Conservation (phyloP, 495 filamentous ascomycete species). For the Penicillium soppii region DNA sequence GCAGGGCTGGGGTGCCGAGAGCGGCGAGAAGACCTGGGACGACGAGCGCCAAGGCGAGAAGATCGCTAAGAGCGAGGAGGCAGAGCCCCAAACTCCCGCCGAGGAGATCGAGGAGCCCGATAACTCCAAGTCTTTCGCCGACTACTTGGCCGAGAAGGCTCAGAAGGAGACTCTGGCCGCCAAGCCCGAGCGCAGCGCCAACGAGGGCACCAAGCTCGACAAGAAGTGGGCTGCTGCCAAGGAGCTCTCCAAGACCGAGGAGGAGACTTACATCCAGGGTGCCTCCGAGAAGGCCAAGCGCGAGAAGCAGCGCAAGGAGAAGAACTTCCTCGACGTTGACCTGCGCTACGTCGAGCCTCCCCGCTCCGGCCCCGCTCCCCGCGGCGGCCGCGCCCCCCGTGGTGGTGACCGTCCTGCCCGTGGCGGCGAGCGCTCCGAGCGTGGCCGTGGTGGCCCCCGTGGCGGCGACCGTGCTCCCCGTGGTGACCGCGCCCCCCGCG, state of each 20-base stretch:
- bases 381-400: slow-evolving; percentile 50
- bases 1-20: slow-evolving; percentile 83
- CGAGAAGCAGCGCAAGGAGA: slow-evolving; percentile 87
- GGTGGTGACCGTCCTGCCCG: slow-evolving; percentile 47
- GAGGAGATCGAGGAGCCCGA: slow-evolving; percentile 69
- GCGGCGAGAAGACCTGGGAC: slow-evolving; percentile 75
- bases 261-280: slow-evolving; percentile 74
- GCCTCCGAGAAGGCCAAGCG: slow-evolving; percentile 78
- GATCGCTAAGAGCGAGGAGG: slow-evolving; percentile 80
- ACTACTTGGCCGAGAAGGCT: slow-evolving; percentile 85
- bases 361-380: slow-evolving; percentile 42
- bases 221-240: slow-evolving; percentile 93
- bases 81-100: slow-evolving; percentile 52
- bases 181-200: slow-evolving; percentile 76
- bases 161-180: slow-evolving; percentile 74
- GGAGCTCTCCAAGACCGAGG: slow-evolving; percentile 67
- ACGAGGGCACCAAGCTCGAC: slow-evolving; percentile 79
- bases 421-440: slow-evolving; percentile 36
- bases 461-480: slow-evolving; percentile 42
- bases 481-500: slow-evolving; percentile 26
- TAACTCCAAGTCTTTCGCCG: slow-evolving; percentile 81
- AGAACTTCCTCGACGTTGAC: slow-evolving; percentile 86
- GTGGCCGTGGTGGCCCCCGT: slow-evolving; percentile 18
- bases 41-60: slow-evolving; percentile 87
- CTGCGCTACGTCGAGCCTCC: slow-evolving; percentile 68